Evolutionary conservation across 345 rosid species (phyloP), one percentile per base, ranked within the genome.

Genomic region (Reutealis trisperma): DNA sequence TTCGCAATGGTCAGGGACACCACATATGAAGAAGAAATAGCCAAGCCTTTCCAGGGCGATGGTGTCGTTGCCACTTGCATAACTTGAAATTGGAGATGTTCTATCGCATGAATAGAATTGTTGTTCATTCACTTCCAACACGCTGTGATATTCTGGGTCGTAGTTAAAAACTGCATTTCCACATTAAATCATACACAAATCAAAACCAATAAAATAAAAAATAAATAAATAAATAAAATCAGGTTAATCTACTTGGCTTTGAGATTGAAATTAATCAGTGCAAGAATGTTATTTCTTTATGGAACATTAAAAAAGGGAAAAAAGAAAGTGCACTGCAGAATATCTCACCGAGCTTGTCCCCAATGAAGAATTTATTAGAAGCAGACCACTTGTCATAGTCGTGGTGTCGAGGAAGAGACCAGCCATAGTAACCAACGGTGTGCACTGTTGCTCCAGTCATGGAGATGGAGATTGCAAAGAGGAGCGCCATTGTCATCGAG

Each of bases 1-100:
- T 67, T 71, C 76, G 67, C 88, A 83, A 51, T 81, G 86, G 42
- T 83, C 84, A 12, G 80, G 78, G 13, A 67, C 34, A 30, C 83
- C 81, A 15, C 88, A 78, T 13, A 54, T 22, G 41, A 73, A 86
- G 65, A 74, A 86, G 27, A 55, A 78, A 55, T 70, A 62, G 55
- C 86, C 85, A 4, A 79, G 60, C 34, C 51, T 77, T 18, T 72
- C 37, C 4, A 79, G 80, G 32, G 67, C 21, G 63, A 84, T 63
- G 8, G 67, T 25, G 75, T 82, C 87, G 4, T 72, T 25, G 16
- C 85, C 85, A 0, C 80, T 74, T 10, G 80, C 42, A 77, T 86
- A 84, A 42, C 79, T 37, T 42, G 72, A 65, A 1, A 70, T 4
- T 3, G 85, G 73, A 51, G 65, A 77, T 44, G 84, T 67, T 30